These are phyloP conservation scores for Ceratocystiopsis sp. DNA, from an alignment of 2,329 filamentous ascomycete species.

Conservation along the genomic window DNA sequence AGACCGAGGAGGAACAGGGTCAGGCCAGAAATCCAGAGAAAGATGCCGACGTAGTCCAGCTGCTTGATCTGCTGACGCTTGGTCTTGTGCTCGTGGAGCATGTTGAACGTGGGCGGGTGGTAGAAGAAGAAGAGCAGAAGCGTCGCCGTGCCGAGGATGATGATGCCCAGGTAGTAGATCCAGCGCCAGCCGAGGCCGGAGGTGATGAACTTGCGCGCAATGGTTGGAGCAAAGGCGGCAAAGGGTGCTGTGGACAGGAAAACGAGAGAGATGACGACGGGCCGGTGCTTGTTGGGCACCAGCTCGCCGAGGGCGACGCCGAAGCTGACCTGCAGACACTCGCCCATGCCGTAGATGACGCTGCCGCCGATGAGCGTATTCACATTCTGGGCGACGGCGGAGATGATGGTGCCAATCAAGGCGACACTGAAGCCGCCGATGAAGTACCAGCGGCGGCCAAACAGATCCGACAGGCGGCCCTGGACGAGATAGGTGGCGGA, in stretches of 20 bases:
- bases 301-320: constrained; percentile 23
- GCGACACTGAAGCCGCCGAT: constrained; percentile 21
- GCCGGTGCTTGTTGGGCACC: constrained; percentile 24
- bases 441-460: constrained; percentile 22
- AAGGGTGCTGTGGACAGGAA: constrained; percentile 20
- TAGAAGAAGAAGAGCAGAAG: constrained; percentile 22
- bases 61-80: constrained; percentile 19
- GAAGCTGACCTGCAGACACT: constrained; percentile 21
- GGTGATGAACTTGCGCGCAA: constrained; percentile 19
- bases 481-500: constrained; percentile 20
- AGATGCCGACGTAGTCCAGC: constrained; percentile 25
- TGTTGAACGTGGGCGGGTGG: constrained; percentile 22
- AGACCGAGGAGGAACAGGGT: constrained; percentile 28
- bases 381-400: constrained; percentile 17
- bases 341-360: constrained; percentile 19
- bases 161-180: constrained; percentile 25
- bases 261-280: constrained; percentile 17
- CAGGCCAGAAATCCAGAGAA: constrained; percentile 26
- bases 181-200: constrained; percentile 21
- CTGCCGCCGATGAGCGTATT: constrained; percentile 18
- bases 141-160: constrained; percentile 17
- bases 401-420: constrained; percentile 19
- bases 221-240: constrained; percentile 19
- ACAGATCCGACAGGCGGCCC: constrained; percentile 21
- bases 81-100: constrained; percentile 21